Conservation (phyloP, 805 yeast species). For the Candida krabiensis region DNA sequence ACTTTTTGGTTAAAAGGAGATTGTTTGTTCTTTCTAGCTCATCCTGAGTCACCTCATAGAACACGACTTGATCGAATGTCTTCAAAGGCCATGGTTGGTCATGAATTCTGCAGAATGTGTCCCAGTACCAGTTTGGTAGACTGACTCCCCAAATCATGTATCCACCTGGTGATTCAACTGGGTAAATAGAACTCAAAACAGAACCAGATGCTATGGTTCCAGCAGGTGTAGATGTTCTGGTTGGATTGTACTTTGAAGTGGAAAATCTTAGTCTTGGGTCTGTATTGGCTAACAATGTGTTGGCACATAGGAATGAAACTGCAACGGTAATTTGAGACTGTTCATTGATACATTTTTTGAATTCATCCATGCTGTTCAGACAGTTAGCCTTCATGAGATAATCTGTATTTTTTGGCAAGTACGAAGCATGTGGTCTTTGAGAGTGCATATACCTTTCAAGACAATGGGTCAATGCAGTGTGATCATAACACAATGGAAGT, state of each 20-base stretch:
- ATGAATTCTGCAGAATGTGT: slow-evolving; percentile 49
- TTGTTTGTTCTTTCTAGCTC: slow-evolving; percentile 31
- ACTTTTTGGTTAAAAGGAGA: slow-evolving; percentile 30
- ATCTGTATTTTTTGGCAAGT: slow-evolving; percentile 97
- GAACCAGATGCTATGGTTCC: slow-evolving; percentile 99
- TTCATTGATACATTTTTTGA: slow-evolving; percentile 83
- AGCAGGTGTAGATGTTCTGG: slow-evolving; percentile 92
- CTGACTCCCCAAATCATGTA: slow-evolving; percentile 96
- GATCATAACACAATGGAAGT: slow-evolving; percentile 96
- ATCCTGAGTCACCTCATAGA: slow-evolving; percentile 36
- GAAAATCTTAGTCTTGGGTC: slow-evolving; percentile 92
- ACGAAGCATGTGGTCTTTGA: slow-evolving; percentile 88
- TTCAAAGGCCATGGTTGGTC: slow-evolving; percentile 84
- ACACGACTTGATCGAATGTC: slow-evolving; percentile 87
- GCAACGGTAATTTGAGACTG: slow-evolving; percentile 89
- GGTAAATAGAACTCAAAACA: slow-evolving; percentile 96
- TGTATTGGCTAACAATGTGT: slow-evolving; percentile 97
- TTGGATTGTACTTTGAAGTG: slow-evolving; percentile 94
- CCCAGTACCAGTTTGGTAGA: slow-evolving; percentile 97
- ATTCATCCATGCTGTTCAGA: slow-evolving; percentile 68
- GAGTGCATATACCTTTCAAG: slow-evolving; percentile 91
- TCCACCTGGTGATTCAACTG: slow-evolving; percentile 98
- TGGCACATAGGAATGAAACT: slow-evolving; percentile 96
- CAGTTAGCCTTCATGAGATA: slow-evolving; percentile 88
- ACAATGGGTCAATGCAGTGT: slow-evolving; percentile 80